A percentile compares a stretch with the other conserved stretches of the same genome.
phyloP scores from a whole-genome alignment of 2,329 filamentous ascomycete genomes.

The Alternaria brassicicola region DNA sequence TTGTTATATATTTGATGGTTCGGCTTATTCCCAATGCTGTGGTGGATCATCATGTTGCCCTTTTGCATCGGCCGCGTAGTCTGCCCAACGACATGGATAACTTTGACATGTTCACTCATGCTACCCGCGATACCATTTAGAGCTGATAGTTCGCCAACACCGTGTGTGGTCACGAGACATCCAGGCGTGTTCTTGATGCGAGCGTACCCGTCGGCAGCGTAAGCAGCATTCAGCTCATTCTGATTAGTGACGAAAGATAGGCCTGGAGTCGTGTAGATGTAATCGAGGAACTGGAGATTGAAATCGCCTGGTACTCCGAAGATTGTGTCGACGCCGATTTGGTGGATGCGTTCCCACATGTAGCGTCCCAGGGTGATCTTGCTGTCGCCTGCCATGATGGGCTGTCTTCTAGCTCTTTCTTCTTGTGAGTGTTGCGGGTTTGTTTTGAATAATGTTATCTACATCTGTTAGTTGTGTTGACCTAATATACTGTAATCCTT shows the following conservation, averaged over 20 bases:
- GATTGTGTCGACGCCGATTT: constrained; percentile 50
- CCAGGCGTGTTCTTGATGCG: constrained; percentile 59
- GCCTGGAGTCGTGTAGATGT: constrained; percentile 49
- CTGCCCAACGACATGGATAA: constrained; percentile 56
- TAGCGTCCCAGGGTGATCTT: constrained; percentile 52
- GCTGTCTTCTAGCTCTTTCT: background rate
- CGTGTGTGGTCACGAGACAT: constrained; percentile 64
- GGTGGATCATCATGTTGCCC: constrained; percentile 54
- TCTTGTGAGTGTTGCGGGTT: background rate
- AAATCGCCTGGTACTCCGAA: constrained; percentile 56
- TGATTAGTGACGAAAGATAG: constrained; percentile 59
- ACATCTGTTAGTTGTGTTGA: background rate
- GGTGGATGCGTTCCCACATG: constrained; percentile 52
- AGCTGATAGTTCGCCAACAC: constrained; percentile 60
- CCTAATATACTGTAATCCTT: background rate
- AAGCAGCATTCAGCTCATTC: constrained; percentile 65
- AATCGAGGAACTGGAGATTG: constrained; percentile 54
- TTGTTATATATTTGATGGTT: constrained; percentile 53
- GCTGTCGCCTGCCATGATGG: constrained; percentile 4
- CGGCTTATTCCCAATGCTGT: constrained; percentile 51
- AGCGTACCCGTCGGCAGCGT: constrained; percentile 64
- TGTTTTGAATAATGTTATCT: background rate
- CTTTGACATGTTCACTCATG: constrained; percentile 52
- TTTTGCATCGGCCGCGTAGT: constrained; percentile 52
- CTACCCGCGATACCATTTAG: constrained; percentile 54